Percentiles rank a stretch among this genome's conserved stretches.
Evolutionary conservation across 257 asterid species (phyloP).

Genomic region (Solanum stenotomum): DNA sequence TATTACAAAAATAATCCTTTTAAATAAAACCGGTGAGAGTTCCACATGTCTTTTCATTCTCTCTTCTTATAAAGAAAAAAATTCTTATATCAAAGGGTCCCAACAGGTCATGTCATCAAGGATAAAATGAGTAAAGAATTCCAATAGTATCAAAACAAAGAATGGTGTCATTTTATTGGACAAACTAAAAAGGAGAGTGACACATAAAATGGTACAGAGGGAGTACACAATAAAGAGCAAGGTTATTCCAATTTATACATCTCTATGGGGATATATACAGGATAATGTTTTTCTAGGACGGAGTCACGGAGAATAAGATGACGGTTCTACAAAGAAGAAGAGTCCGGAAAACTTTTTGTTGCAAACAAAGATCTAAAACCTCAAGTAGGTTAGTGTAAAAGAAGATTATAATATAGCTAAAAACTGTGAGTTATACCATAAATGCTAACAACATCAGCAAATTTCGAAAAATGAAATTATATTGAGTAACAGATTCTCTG

Average conservation of each 20-base stretch:
- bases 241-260: background rate
- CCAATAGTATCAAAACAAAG: background rate
- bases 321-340: background rate
- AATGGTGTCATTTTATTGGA: background rate
- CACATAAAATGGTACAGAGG: background rate
- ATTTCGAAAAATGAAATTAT: background rate
- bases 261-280: background rate
- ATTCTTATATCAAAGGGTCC: background rate
- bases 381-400: background rate
- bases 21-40: background rate
- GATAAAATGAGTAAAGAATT: background rate
- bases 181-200: background rate
- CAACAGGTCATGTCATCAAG: background rate
- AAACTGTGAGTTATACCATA: background rate
- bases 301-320: background rate
- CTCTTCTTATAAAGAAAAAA: background rate
- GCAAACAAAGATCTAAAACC: background rate
- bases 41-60: background rate
- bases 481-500: background rate
- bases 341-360: background rate
- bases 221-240: background rate
- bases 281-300: background rate
- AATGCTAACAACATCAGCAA: background rate
- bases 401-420: background rate
- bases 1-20: background rate